Conservation (phyloP, 2,329 filamentous ascomycete species). For the Chaetomium olivaceum region DNA sequence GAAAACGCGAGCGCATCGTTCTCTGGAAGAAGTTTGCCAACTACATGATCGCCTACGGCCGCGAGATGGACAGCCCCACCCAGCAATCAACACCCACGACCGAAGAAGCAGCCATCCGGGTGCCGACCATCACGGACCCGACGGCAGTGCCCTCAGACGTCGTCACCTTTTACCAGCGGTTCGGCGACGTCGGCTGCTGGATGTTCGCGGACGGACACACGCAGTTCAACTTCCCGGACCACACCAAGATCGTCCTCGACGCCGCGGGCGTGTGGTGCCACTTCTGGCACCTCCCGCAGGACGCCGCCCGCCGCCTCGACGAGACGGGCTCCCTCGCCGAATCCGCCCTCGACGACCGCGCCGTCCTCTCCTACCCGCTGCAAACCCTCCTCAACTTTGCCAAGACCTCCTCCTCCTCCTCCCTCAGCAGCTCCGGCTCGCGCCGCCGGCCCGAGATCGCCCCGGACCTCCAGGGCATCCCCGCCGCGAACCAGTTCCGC, state of each 20-base stretch:
- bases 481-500: conserved; percentile 71
- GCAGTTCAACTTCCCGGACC: conserved; percentile 83
- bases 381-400: conserved; percentile 72
- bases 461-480: conserved; percentile 62
- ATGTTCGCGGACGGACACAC: conserved; percentile 77
- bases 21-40: conserved; percentile 74
- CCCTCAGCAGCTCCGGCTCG: neutral
- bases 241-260: conserved; percentile 81
- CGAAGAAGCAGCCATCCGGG: conserved; percentile 49
- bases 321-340: conserved; percentile 67
- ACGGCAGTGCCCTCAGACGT: conserved; percentile 55
- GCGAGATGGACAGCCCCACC: conserved; percentile 58
- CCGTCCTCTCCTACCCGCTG: conserved; percentile 69
- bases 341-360: conserved; percentile 68
- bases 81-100: conserved; percentile 11
- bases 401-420: conserved; percentile 37
- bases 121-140: conserved; percentile 43
- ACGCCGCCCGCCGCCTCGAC: conserved; percentile 66
- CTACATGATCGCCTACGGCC: conserved; percentile 72
- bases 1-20: conserved; percentile 65
- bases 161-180: conserved; percentile 78
- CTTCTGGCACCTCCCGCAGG: conserved; percentile 73
- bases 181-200: conserved; percentile 80
- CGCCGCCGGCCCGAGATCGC: conserved; percentile 62
- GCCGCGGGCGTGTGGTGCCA: conserved; percentile 73